Evolutionary conservation across 352 stramenopile genomes (phyloP).

Genomic region (Pythium biforme): DNA sequence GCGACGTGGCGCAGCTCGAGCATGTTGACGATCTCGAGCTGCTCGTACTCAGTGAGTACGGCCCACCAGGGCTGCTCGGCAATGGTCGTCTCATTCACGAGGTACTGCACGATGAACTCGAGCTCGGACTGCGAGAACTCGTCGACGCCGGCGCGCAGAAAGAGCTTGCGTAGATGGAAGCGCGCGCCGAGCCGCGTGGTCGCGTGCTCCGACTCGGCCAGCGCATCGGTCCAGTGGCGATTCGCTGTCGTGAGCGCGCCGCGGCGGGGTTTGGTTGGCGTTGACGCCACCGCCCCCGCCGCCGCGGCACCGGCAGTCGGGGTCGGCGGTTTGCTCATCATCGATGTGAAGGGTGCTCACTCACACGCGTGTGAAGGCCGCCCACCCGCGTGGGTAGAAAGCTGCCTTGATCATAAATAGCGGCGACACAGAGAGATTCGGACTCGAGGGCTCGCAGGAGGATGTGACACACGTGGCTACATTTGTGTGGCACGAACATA

Average conservation of each 20-base stretch:
- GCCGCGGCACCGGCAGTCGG: background rate
- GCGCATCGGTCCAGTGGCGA: conserved; percentile 27
- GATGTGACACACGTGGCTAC: too few relatives aligned
- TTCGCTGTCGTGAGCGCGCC: conserved; percentile 13
- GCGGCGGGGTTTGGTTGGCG: conserved; percentile 9
- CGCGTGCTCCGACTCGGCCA: conserved; percentile 20
- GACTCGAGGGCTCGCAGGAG: too few relatives aligned
- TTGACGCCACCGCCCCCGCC: background rate
- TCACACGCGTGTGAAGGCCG: too few relatives aligned
- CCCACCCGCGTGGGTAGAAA: too few relatives aligned
- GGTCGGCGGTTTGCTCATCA: conserved; percentile 1
- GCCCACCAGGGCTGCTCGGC: conserved; percentile 31
- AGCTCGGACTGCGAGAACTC: conserved; percentile 31
- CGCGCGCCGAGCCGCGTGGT: conserved; percentile 24
- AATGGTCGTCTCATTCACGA: conserved; percentile 31
- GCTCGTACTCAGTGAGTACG: conserved; percentile 22
- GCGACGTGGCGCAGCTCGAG: conserved; percentile 24
- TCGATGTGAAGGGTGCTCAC: too few relatives aligned
- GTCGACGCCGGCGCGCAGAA: conserved; percentile 22
- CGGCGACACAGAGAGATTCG: too few relatives aligned
- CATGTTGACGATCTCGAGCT: conserved; percentile 28
- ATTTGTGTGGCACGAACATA: too few relatives aligned
- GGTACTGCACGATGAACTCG: conserved; percentile 29
- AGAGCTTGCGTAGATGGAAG: conserved; percentile 32
- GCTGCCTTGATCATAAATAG: background rate